These are phyloP conservation scores for Gliomastix tumulicola DNA, from an alignment of 2,329 filamentous ascomycete species.

Conservation along the genomic window DNA sequence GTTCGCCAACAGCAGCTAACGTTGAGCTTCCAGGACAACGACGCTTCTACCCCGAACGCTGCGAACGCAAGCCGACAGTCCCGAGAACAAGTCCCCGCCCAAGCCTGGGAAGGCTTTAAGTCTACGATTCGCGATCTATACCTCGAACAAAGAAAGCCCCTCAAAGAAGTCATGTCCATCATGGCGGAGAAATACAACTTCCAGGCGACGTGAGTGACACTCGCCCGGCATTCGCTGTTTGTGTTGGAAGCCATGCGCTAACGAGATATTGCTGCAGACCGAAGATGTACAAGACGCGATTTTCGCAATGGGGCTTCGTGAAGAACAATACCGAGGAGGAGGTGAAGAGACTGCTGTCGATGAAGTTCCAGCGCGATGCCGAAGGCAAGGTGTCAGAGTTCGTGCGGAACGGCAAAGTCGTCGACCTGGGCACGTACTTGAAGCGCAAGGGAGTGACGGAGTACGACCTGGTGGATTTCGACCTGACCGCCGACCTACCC, in stretches of 20 bases:
- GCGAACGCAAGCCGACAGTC: slow-evolving; percentile 19
- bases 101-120: slow-evolving; percentile 41
- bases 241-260: no score
- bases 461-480: slow-evolving; percentile 41
- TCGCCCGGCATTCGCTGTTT: no score
- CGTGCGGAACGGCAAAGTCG: slow-evolving; percentile 43
- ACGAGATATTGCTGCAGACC: slow-evolving; percentile 22
- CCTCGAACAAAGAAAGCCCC: slow-evolving; percentile 39
- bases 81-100: slow-evolving; percentile 34
- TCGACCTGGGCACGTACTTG: slow-evolving; percentile 44
- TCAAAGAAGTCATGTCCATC: slow-evolving; percentile 45
- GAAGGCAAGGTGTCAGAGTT: slow-evolving; percentile 46
- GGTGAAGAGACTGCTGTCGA: slow-evolving; percentile 40
- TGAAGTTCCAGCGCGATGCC: slow-evolving; percentile 45
- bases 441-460: slow-evolving; percentile 46
- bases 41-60: slow-evolving; percentile 1
- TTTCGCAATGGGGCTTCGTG: slow-evolving; percentile 47
- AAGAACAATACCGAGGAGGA: slow-evolving; percentile 49
- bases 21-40: no score
- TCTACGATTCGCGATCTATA: slow-evolving; percentile 36
- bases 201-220: slow-evolving; percentile 38
- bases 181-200: slow-evolving; percentile 42
- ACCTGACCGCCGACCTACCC: slow-evolving; percentile 31
- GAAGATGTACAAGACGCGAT: slow-evolving; percentile 50
- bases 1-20: no score